These are phyloP conservation scores for Tetragonia tetragonoides DNA, from an alignment of 148 eudicot genomes.

Conservation along the genomic window DNA sequence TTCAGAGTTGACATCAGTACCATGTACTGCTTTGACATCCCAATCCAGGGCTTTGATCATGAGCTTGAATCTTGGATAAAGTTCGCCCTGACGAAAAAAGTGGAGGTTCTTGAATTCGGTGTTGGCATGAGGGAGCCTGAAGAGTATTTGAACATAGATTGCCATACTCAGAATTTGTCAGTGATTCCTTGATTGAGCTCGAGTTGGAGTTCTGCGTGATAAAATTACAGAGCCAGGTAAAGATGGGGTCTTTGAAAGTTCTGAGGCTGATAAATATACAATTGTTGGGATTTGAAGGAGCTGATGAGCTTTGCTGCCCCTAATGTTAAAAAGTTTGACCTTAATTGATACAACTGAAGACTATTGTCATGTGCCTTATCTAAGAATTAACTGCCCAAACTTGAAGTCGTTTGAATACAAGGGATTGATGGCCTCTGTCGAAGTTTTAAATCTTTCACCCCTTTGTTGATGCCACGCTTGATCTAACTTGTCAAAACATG, in stretches of 20 bases:
- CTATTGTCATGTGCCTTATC: neutral
- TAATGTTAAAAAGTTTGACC: constrained; percentile 7
- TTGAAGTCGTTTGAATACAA: constrained; percentile 3
- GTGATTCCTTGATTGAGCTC: constrained; percentile 16
- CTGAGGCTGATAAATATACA: constrained; percentile 8
- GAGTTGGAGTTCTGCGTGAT: constrained; percentile 5
- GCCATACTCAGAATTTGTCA: constrained; percentile 6
- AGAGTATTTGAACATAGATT: neutral
- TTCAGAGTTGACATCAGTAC: constrained; percentile 10
- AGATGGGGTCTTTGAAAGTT: constrained; percentile 1
- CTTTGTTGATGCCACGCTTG: constrained; percentile 13
- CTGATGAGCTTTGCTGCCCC: neutral
- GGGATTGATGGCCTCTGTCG: constrained; percentile 10
- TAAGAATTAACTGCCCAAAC: constrained; percentile 19
- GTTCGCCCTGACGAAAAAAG: constrained; percentile 20
- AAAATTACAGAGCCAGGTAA: neutral
- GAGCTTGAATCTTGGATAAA: constrained; percentile 9
- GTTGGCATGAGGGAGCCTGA: neutral
- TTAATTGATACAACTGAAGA: neutral
- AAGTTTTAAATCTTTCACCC: constrained; percentile 5
- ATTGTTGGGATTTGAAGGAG: constrained; percentile 1
- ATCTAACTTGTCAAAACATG: neutral
- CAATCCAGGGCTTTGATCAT: neutral
- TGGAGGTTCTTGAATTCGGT: constrained; percentile 19
- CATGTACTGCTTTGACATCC: neutral